Percentiles rank a stretch among this genome's conserved stretches.
Evolutionary conservation across 257 asterid genomes (phyloP).

Genomic region (Przewalskia tangutica): DNA sequence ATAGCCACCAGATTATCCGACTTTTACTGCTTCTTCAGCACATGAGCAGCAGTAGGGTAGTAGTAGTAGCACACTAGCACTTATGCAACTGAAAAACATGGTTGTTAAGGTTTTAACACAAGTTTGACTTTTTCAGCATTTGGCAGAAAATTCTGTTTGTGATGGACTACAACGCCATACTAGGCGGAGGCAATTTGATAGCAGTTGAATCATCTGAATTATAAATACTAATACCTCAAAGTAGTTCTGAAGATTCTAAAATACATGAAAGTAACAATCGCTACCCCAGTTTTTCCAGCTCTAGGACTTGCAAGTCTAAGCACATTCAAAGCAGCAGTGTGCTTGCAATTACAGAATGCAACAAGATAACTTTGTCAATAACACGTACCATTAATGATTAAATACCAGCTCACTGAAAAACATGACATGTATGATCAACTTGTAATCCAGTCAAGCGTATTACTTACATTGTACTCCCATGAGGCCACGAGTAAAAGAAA

Average conservation of each 20-base stretch:
- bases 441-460: not conserved
- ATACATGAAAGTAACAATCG: not conserved
- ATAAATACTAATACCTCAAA: not conserved
- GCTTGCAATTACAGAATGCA: not conserved
- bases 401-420: not conserved
- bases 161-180: not conserved
- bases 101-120: not conserved
- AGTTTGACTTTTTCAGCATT: not conserved
- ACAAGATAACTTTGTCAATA: not conserved
- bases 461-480: not conserved
- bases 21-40: not conserved
- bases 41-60: not conserved
- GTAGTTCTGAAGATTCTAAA: not conserved
- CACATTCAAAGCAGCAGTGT: not conserved
- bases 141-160: not conserved
- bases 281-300: not conserved
- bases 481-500: not conserved
- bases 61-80: no score
- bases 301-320: not conserved
- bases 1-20: not conserved
- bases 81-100: not conserved
- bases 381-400: not conserved
- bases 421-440: not conserved
- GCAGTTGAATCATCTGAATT: not conserved
- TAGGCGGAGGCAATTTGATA: not conserved